These are phyloP conservation scores for Cercospora brassicicola DNA, from an alignment of 2,329 filamentous ascomycete genomes.

Conservation along the genomic window DNA sequence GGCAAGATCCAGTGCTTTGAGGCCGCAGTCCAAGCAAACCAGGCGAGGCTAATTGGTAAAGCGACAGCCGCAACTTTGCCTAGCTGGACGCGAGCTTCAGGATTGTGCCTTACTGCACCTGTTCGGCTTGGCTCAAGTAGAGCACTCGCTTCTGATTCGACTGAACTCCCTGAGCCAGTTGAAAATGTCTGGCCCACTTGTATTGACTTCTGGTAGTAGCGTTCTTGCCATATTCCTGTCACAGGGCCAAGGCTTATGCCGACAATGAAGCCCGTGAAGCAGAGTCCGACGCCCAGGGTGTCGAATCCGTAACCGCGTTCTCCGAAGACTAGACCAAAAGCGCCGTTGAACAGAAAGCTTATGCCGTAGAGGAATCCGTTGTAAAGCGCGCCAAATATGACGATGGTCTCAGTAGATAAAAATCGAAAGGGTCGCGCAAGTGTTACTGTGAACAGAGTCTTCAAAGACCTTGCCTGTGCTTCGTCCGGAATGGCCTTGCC, in stretches of 20 bases:
- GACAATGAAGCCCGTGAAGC: constrained; percentile 40
- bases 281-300: constrained; percentile 24
- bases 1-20: constrained; percentile 43
- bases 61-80: constrained; percentile 47
- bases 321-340: constrained; percentile 53
- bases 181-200: constrained; percentile 31
- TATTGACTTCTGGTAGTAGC: constrained; percentile 45
- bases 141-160: constrained; percentile 24
- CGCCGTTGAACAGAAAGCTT: constrained; percentile 53
- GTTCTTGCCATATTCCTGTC: constrained; percentile 50
- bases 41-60: constrained; percentile 46
- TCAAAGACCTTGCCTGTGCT: constrained; percentile 42
- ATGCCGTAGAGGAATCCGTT: constrained; percentile 54
- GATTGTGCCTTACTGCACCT: constrained; percentile 37
- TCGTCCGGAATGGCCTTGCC: constrained; percentile 42
- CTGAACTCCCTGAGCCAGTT: constrained; percentile 23
- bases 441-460: constrained; percentile 45
- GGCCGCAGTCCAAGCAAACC: constrained; percentile 45
- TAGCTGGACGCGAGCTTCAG: constrained; percentile 47
- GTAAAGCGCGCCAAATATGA: constrained; percentile 51
- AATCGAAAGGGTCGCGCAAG: constrained; percentile 52
- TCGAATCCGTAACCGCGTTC: constrained; percentile 41
- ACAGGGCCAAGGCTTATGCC: constrained; percentile 48
- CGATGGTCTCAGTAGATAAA: constrained; percentile 50
- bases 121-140: constrained; percentile 40